Evolutionary conservation across 371 early-diverging fungal genomes (phyloP).

Genomic region (Zychaea mexicana): DNA sequence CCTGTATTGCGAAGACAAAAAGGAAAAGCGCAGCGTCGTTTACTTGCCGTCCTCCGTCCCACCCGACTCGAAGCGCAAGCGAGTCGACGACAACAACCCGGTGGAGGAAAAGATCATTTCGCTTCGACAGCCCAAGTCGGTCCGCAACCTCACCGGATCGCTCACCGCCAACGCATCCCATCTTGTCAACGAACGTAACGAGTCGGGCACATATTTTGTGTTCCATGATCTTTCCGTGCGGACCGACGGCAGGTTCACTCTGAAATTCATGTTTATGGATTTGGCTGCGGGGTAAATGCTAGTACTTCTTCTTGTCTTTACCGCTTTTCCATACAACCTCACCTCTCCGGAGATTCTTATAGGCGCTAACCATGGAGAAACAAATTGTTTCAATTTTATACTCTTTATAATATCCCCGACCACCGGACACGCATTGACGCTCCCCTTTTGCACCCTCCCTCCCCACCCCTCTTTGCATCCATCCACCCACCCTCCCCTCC

Average conservation of each 20-base stretch:
- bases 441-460: too few species aligned
- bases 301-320: not conserved
- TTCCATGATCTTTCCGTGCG: slow-evolving; percentile 55
- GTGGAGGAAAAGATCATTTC: slow-evolving; percentile 11
- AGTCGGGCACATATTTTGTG: slow-evolving; percentile 57
- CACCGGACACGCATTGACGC: too few species aligned
- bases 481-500: too few species aligned
- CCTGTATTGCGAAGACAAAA: slow-evolving; percentile 16
- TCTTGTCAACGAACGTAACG: slow-evolving; percentile 24
- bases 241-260: slow-evolving; percentile 41
- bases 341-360: too few species aligned
- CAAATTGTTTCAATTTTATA: too few species aligned
- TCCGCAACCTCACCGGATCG: slow-evolving; percentile 20
- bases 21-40: slow-evolving; percentile 14
- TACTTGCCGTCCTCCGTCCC: slow-evolving; percentile 13
- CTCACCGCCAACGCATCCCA: slow-evolving; percentile 19
- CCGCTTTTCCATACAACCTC: too few species aligned
- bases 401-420: too few species aligned
- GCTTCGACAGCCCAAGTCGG: slow-evolving; percentile 12
- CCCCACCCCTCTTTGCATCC: too few species aligned
- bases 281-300: slow-evolving; percentile 12
- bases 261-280: slow-evolving; percentile 46
- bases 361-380: too few species aligned
- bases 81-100: not conserved
- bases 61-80: slow-evolving; percentile 1